These are phyloP conservation scores for Viola odorata DNA, from an alignment of 345 rosid genomes.

Conservation along the genomic window DNA sequence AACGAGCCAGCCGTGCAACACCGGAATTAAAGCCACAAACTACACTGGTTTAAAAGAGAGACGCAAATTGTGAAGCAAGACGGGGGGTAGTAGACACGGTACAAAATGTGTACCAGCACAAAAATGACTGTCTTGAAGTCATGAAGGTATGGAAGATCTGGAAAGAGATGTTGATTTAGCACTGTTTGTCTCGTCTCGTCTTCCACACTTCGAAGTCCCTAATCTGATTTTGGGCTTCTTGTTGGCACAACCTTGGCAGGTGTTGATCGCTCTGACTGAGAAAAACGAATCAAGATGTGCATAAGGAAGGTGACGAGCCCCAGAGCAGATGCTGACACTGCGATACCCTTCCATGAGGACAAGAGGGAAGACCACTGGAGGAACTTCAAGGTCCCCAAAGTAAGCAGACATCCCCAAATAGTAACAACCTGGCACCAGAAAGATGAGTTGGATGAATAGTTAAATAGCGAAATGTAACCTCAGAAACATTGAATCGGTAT, in stretches of 20 bases:
- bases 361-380: conserved; percentile 30
- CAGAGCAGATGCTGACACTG: conserved; percentile 4
- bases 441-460: neutral
- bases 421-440: conserved; percentile 21
- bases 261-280: conserved; percentile 30
- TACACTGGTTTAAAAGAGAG: conserved; percentile 2
- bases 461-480: neutral
- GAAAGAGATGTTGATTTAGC: conserved; percentile 18
- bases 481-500: neutral
- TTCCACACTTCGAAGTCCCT: conserved; percentile 22
- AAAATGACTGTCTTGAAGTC: neutral
- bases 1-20: conserved; percentile 8
- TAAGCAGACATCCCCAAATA: conserved; percentile 21
- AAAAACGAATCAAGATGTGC: conserved; percentile 28
- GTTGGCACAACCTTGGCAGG: conserved; percentile 47
- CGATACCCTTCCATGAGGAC: conserved; percentile 22
- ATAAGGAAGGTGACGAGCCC: conserved; percentile 19
- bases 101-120: neutral
- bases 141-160: neutral
- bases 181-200: conserved; percentile 24
- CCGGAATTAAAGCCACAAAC: conserved; percentile 7
- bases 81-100: neutral
- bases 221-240: conserved; percentile 35
- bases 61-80: neutral
- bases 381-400: conserved; percentile 25